Evolutionary conservation across 768 basidiomycete genomes (phyloP).

Genomic region (Leccinum broughii): DNA sequence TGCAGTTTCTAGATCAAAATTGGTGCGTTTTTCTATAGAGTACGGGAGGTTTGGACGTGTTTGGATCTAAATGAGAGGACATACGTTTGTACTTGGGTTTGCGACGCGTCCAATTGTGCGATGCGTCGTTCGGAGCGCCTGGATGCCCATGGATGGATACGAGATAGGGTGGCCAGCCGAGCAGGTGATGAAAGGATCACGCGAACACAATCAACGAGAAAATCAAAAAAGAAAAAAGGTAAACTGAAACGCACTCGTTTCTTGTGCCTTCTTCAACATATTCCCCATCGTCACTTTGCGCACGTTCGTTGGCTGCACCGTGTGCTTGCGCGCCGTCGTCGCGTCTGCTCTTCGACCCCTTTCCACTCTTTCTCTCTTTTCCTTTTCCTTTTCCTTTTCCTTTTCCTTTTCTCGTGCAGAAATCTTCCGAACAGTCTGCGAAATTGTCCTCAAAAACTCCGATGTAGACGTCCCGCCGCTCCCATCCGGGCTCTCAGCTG

Average conservation of each 20-base stretch:
- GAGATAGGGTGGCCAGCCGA: background rate
- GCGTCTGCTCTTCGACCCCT: background rate
- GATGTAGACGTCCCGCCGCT: conserved; percentile 16
- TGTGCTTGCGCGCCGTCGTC: conserved; percentile 17
- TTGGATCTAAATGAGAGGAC: conserved; percentile 1
- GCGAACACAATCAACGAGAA: background rate
- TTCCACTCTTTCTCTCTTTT: background rate
- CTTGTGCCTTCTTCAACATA: conserved; percentile 22
- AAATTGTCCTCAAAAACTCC: conserved; percentile 16
- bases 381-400: conserved; percentile 3
- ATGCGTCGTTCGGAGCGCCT: conserved; percentile 10
- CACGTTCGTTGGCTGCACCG: conserved; percentile 6
- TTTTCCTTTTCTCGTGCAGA: conserved; percentile 10
- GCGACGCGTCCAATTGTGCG: conserved; percentile 18
- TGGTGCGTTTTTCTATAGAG: conserved; percentile 18
- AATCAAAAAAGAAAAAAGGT: background rate
- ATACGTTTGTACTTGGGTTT: conserved; percentile 18
- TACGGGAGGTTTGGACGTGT: background rate
- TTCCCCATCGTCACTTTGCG: conserved; percentile 11
- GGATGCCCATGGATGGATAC: background rate
- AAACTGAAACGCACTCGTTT: conserved; percentile 15
- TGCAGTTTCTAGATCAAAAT: conserved; percentile 4
- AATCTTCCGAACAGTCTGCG: conserved; percentile 16
- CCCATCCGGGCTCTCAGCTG: background rate
- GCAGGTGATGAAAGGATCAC: background rate